Base-by-base conservation (phyloP, 2,329 filamentous ascomycete genomes). In the Massarina eburnea region DNA sequence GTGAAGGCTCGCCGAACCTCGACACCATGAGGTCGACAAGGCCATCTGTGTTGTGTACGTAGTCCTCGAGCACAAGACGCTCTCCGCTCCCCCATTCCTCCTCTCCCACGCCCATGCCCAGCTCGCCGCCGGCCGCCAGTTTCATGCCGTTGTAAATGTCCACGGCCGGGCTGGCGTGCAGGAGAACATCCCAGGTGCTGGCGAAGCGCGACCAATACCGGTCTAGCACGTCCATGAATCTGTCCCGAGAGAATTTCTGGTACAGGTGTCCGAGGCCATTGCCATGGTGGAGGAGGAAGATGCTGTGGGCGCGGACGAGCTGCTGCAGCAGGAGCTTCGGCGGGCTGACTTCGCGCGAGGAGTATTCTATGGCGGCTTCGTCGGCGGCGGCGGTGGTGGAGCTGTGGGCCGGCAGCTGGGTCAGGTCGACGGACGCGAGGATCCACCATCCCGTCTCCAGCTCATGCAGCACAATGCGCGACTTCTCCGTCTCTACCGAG, bases 361-460 rank as follows among this genome's bases (percentile, higher is more conserved):
- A 96, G 73, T 94, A 96, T 69, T 96, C 90, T 47, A 83, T 76
- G 30, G 73, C 67, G 6, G 73, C 67, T 15, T 73, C 64, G 10
- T 62, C 50, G 18, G 33, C 55, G 43, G 51, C 36, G 19, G 39
- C 49, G 12, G 40, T 46, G n/a, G 45, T 46, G 22, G 72, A 55
- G 39, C 61, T 75, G 49, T 57, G 46, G 6, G 79, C 75, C 17
- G 85, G 84, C 4, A 91, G 76, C 47, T 84, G 84, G 20, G 89
- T 96, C 29, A 96, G 77, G 64, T 94, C 86, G 64, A 96, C 83
- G 38, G 86, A 89, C 85, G 90, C 91, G 49, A 97, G 75, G 51
- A 97, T 85, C 95, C 95, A 99, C 94, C 94, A 99, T 22, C 88
- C 88, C 14, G 81, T 76, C 69, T 99, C 92, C 54, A 99, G 73